A percentile compares a stretch with the other conserved stretches of the same genome.
These are phyloP conservation scores for Rhizopogon sp. DNA, from an alignment of 768 basidiomycete genomes.

Conservation along the genomic window DNA sequence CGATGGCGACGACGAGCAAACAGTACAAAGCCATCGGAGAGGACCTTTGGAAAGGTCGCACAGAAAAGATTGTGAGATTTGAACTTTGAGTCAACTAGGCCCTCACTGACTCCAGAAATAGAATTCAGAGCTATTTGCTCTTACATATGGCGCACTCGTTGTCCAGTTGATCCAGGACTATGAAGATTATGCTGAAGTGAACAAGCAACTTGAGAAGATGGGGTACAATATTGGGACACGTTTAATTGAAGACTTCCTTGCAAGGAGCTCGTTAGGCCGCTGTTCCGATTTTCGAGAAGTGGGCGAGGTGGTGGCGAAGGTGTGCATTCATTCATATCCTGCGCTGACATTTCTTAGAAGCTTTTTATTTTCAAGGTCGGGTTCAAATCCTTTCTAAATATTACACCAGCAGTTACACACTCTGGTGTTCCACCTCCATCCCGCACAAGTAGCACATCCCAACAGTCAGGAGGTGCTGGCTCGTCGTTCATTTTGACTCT, in stretches of 20 bases:
- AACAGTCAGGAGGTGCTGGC: constrained; percentile 39
- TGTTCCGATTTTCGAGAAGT: constrained; percentile 93
- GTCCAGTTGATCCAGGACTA: constrained; percentile 99
- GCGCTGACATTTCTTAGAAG: not conserved
- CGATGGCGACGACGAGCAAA: constrained; percentile 72
- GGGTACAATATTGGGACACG: constrained; percentile 97
- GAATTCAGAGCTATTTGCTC: constrained; percentile 96
- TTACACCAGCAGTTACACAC: constrained; percentile 80
- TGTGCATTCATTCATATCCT: constrained; percentile 26
- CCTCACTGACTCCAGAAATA: constrained; percentile 30
- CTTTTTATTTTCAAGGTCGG: constrained; percentile 59
- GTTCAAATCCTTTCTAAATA: constrained; percentile 96
- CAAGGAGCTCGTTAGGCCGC: constrained; percentile 84
- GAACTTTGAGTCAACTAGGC: constrained; percentile 10
- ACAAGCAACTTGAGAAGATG: constrained; percentile 98
- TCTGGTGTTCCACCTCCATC: constrained; percentile 47
- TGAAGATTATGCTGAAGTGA: constrained; percentile 93
- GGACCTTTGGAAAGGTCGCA: constrained; percentile 90
- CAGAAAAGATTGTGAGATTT: constrained; percentile 86
- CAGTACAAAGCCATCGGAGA: constrained; percentile 89
- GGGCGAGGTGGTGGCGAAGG: constrained; percentile 94
- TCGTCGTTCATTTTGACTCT: constrained; percentile 78
- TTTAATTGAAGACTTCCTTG: constrained; percentile 95
- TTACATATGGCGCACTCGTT: constrained; percentile 96
- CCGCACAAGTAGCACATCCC: constrained; percentile 36